Evolutionary conservation across 805 yeast genomes (phyloP).

Genomic region (Metschnikowia continentalis): DNA sequence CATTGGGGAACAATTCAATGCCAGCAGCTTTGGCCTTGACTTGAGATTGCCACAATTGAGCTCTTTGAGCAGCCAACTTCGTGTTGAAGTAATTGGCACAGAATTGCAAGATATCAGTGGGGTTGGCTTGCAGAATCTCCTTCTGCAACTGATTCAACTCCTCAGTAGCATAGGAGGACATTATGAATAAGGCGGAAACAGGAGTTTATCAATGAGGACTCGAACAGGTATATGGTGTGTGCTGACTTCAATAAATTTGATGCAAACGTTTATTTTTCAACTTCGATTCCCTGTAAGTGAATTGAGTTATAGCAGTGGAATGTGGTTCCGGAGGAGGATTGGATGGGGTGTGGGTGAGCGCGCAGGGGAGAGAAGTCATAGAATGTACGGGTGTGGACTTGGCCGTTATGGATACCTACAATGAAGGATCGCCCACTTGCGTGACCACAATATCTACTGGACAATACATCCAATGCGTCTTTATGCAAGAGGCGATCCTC

Average conservation of each 20-base stretch:
- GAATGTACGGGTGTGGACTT: conserved; percentile 8
- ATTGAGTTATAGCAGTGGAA: not conserved
- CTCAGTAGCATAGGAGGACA: conserved; percentile 26
- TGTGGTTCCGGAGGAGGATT: not conserved
- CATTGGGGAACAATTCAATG: conserved; percentile 41
- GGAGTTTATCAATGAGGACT: not conserved
- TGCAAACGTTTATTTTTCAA: not conserved
- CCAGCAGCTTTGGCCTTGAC: conserved; percentile 48
- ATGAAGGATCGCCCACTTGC: not conserved
- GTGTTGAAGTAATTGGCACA: conserved; percentile 68
- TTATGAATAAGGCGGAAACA: not conserved
- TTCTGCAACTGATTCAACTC: conserved; percentile 63
- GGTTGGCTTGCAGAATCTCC: conserved; percentile 49
- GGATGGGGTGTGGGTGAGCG: conserved; percentile 7
- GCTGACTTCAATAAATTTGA: not conserved
- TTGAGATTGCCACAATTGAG: conserved; percentile 48
- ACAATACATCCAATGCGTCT: not conserved
- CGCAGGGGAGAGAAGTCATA: conserved; percentile 1
- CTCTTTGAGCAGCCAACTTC: conserved; percentile 57
- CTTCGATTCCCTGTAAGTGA: not conserved
- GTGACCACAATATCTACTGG: not conserved
- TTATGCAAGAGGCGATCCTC: not conserved
- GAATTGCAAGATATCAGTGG: conserved; percentile 67
- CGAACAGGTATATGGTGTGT: not conserved
- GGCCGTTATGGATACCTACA: not conserved